Evolutionary conservation across 2,329 filamentous ascomycete species (phyloP).

Genomic region (Akanthomyces dipterigenus): DNA sequence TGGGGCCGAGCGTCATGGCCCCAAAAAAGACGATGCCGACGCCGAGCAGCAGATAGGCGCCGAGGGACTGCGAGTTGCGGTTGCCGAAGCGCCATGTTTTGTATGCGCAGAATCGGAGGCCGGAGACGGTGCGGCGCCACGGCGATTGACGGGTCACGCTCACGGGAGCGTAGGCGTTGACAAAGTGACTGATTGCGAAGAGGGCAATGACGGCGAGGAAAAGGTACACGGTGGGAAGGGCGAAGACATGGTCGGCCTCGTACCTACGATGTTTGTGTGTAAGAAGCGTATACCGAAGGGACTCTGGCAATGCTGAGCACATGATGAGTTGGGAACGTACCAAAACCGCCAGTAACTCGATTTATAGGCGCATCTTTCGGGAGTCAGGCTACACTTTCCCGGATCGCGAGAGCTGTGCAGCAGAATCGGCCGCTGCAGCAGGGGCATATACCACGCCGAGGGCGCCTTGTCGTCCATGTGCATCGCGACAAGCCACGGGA

Average conservation of each 20-base stretch:
- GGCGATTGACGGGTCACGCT: slow-evolving; percentile 21
- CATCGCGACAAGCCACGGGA: background rate
- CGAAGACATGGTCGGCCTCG: slow-evolving; percentile 46
- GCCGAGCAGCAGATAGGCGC: slow-evolving; percentile 32
- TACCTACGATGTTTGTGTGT: slow-evolving; percentile 14
- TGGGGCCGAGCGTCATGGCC: slow-evolving; percentile 40
- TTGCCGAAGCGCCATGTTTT: slow-evolving; percentile 19
- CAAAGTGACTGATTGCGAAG: slow-evolving; percentile 35
- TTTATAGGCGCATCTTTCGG: slow-evolving; percentile 39
- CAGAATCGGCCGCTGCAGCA: slow-evolving; percentile 10
- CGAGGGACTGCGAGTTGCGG: slow-evolving; percentile 39
- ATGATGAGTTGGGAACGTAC: slow-evolving; percentile 19
- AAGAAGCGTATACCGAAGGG: background rate
- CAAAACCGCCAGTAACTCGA: slow-evolving; percentile 41
- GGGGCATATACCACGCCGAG: slow-evolving; percentile 12
- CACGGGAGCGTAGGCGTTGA: slow-evolving; percentile 23
- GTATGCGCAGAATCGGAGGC: slow-evolving; percentile 18
- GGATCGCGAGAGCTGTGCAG: slow-evolving; percentile 15
- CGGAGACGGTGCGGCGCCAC: slow-evolving; percentile 31
- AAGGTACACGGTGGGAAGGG: slow-evolving; percentile 45
- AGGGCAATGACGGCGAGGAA: slow-evolving; percentile 42
- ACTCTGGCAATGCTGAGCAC: background rate
- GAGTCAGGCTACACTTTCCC: slow-evolving; percentile 26
- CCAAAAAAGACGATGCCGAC: slow-evolving; percentile 40
- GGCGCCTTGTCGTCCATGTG: slow-evolving; percentile 6